A percentile compares a stretch with the other conserved stretches of the same genome.
Evolutionary conservation across 495 filamentous ascomycete species (phyloP).

Genomic region (Penicillium flavigenum): DNA sequence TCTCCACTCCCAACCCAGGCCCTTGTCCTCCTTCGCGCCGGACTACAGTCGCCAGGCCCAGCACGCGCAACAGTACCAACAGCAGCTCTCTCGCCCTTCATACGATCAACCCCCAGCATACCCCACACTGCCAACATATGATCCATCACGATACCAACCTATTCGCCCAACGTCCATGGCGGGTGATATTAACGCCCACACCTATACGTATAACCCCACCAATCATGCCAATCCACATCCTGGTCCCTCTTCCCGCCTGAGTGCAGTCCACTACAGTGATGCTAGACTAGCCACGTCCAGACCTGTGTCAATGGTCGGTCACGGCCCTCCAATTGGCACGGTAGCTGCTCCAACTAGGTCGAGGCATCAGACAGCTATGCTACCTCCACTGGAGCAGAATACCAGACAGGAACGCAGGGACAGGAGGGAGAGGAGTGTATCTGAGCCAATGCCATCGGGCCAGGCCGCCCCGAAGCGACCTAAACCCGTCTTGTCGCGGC

Average conservation of each 20-base stretch:
- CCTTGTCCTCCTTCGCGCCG: slow-evolving; percentile 33
- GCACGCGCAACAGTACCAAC: slow-evolving; percentile 7
- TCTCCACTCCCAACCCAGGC: slow-evolving; percentile 26
- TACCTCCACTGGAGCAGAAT: slow-evolving; percentile 6
- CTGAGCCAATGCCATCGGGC: slow-evolving; percentile 24
- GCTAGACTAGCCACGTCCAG: slow-evolving; percentile 21
- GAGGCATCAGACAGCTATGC: slow-evolving; percentile 19
- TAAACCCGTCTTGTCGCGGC: slow-evolving; percentile 40
- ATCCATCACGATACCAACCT: slow-evolving; percentile 34
- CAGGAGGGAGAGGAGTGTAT: slow-evolving; percentile 23
- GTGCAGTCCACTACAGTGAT: slow-evolving; percentile 25
- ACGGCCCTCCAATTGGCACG: background rate
- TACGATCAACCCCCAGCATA: slow-evolving; percentile 24
- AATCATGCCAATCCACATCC: background rate
- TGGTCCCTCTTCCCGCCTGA: slow-evolving; percentile 26
- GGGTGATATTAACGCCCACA: slow-evolving; percentile 1
- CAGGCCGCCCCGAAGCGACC: slow-evolving; percentile 25
- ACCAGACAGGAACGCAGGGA: slow-evolving; percentile 7
- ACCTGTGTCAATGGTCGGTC: slow-evolving; percentile 8
- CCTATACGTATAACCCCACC: slow-evolving; percentile 7
- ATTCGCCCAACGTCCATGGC: slow-evolving; percentile 19
- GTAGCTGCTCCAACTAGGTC: slow-evolving; percentile 3
- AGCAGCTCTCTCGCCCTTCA: slow-evolving; percentile 22
- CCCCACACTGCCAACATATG: slow-evolving; percentile 29
- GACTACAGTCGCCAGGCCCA: slow-evolving; percentile 24